Evolutionary conservation across 805 yeast genomes (phyloP).

Genomic region (Starmerella riodocensis): DNA sequence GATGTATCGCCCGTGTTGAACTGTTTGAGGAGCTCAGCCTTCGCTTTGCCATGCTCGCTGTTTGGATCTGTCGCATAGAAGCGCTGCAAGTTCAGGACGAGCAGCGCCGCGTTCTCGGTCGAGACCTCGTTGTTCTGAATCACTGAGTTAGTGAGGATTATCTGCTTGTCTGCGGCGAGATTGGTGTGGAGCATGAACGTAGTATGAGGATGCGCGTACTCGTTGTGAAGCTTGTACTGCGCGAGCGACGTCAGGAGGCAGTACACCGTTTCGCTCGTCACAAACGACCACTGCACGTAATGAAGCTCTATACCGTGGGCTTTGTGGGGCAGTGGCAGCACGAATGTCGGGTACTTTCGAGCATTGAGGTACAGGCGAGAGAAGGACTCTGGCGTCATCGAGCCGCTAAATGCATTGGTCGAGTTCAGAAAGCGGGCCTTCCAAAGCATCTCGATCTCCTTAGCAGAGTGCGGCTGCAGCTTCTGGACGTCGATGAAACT

Average conservation of each 20-base stretch:
- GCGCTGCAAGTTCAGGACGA: conserved; percentile 37
- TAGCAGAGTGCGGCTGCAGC: conserved; percentile 38
- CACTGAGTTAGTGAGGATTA: conserved; percentile 76
- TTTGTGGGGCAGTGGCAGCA: conserved; percentile 69
- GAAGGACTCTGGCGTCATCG: conserved; percentile 44
- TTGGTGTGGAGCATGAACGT: conserved; percentile 81
- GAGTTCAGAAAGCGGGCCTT: conserved; percentile 63
- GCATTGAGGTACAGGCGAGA: conserved; percentile 53
- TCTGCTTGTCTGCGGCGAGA: conserved; percentile 39
- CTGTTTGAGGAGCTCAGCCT: conserved; percentile 47
- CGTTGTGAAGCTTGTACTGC: conserved; percentile 80
- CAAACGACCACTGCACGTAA: conserved; percentile 86
- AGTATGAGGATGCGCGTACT: conserved; percentile 90
- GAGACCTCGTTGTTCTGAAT: conserved; percentile 54
- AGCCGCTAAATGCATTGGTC: conserved; percentile 52
- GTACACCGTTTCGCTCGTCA: conserved; percentile 71
- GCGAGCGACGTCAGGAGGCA: conserved; percentile 83
- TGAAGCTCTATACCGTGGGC: conserved; percentile 56
- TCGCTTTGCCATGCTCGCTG: conserved; percentile 28
- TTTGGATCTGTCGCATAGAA: conserved; percentile 38
- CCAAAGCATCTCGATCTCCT: conserved; percentile 76
- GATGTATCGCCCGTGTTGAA: conserved; percentile 57
- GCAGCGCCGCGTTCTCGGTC: conserved; percentile 61
- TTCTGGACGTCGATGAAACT: conserved; percentile 63
- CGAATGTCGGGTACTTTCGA: conserved; percentile 62